Conservation (phyloP, 495 filamentous ascomycete species). For the Trichocladium uniseriatum region DNA sequence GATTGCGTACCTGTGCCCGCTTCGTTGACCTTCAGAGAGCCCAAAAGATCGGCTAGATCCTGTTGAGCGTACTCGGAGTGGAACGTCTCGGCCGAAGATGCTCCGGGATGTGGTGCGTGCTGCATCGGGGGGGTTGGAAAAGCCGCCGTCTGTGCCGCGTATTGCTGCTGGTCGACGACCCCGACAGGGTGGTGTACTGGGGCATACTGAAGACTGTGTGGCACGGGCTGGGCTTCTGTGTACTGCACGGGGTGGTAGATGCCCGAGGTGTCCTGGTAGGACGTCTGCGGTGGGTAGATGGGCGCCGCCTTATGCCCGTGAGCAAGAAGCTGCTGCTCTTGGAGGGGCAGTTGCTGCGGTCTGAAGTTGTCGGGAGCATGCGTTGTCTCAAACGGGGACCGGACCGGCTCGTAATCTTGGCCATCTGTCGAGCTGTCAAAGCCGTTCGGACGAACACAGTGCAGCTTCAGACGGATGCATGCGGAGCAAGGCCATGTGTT, state of each 20-base stretch:
- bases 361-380: slow-evolving; percentile 48
- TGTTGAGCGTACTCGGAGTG: slow-evolving; percentile 60
- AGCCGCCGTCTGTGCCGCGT: slow-evolving; percentile 31
- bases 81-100: slow-evolving; percentile 40
- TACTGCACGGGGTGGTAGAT: slow-evolving; percentile 41
- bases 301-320: slow-evolving; percentile 26
- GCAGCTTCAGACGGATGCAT: slow-evolving; percentile 82
- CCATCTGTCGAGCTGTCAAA: slow-evolving; percentile 57
- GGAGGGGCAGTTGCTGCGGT: slow-evolving; percentile 40
- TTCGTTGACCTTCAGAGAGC: slow-evolving; percentile 80
- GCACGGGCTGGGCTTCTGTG: slow-evolving; percentile 33
- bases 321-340: slow-evolving; percentile 32
- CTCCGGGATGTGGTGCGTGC: slow-evolving; percentile 34
- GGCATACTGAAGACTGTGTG: slow-evolving; percentile 42
- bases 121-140: slow-evolving; percentile 49
- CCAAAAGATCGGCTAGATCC: slow-evolving; percentile 70
- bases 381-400: slow-evolving; percentile 34
- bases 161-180: slow-evolving; percentile 43
- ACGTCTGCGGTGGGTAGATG: slow-evolving; percentile 32
- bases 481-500: slow-evolving; percentile 98
- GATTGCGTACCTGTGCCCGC: slow-evolving; percentile 62
- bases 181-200: slow-evolving; percentile 38
- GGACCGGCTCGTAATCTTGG: slow-evolving; percentile 39
- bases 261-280: slow-evolving; percentile 32
- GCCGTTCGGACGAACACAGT: slow-evolving; percentile 85